phyloP scores from a whole-genome alignment of 352 stramenopile genomes.

The Phytopythium boreale region DNA sequence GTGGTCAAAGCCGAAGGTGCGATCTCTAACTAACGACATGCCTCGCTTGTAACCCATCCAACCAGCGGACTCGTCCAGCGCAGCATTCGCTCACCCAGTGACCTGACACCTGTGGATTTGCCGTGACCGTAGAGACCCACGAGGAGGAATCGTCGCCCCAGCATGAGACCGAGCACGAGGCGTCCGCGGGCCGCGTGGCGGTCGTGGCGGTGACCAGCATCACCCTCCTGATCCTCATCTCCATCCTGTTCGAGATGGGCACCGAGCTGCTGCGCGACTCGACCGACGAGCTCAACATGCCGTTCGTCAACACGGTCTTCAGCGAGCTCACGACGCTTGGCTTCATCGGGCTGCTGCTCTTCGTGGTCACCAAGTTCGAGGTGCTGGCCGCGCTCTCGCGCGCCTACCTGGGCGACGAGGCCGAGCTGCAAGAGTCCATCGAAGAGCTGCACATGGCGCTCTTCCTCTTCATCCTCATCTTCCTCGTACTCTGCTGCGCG shows the following conservation, averaged over 20 bases:
- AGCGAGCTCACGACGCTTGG: conserved; percentile 68
- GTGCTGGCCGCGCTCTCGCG: conserved; percentile 44
- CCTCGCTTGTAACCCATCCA: background rate
- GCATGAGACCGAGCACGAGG: conserved; percentile 4
- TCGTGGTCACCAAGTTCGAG: conserved; percentile 64
- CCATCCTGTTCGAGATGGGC: conserved; percentile 57
- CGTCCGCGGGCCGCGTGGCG: conserved; percentile 22
- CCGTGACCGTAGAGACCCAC: background rate
- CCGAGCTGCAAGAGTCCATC: conserved; percentile 68
- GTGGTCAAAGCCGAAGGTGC: background rate
- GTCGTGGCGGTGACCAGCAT: conserved; percentile 51
- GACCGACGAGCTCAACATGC: conserved; percentile 70
- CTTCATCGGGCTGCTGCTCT: conserved; percentile 66
- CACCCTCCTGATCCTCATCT: conserved; percentile 54
- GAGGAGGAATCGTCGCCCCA: background rate
- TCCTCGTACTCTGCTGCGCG: conserved; percentile 61
- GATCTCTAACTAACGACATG: background rate
- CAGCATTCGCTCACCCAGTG: no score
- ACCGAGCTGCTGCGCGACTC: conserved; percentile 41
- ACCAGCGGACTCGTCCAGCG: no score
- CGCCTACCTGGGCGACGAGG: conserved; percentile 31
- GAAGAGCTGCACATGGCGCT: conserved; percentile 76
- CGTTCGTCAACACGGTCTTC: conserved; percentile 66
- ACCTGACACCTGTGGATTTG: background rate
- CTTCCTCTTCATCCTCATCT: conserved; percentile 84